These are phyloP conservation scores for Erythrophleum fordii DNA, from an alignment of 306 rosid species.

Conservation along the genomic window DNA sequence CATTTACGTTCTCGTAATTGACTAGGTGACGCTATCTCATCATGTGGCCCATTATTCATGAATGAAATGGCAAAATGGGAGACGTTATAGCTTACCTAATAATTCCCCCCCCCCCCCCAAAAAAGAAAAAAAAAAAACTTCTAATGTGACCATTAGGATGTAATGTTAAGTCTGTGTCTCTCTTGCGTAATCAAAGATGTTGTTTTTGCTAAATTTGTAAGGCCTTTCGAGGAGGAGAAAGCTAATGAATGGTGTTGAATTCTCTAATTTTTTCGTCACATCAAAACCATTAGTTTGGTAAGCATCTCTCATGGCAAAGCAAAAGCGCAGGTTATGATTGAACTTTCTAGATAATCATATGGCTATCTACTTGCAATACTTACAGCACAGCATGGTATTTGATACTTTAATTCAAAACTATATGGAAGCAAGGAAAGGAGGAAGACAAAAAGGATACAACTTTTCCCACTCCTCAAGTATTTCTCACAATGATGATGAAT, in stretches of 20 bases:
- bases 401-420: conserved; percentile 52
- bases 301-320: conserved; percentile 40
- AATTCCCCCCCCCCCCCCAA: not conserved
- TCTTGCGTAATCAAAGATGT: not conserved
- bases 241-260: not conserved
- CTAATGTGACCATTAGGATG: conserved; percentile 1
- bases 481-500: not conserved
- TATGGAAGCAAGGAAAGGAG: conserved; percentile 15
- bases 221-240: conserved; percentile 9
- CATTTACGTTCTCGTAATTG: not conserved
- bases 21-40: conserved; percentile 13
- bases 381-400: conserved; percentile 20
- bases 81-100: not conserved
- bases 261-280: conserved; percentile 28
- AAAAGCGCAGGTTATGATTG: conserved; percentile 32
- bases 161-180: not conserved
- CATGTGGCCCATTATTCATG: conserved; percentile 3
- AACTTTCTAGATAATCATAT: conserved; percentile 38
- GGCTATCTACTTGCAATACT: conserved; percentile 15
- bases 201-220: conserved; percentile 8
- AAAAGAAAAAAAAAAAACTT: conserved; percentile 10
- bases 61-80: not conserved
- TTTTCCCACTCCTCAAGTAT: not conserved
- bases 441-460: conserved; percentile 35
- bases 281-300: conserved; percentile 16